Evolutionary conservation across 1,139 yeast species (phyloP), one percentile per base, ranked within the genome.

Genomic region (Eremothecium coryli): DNA sequence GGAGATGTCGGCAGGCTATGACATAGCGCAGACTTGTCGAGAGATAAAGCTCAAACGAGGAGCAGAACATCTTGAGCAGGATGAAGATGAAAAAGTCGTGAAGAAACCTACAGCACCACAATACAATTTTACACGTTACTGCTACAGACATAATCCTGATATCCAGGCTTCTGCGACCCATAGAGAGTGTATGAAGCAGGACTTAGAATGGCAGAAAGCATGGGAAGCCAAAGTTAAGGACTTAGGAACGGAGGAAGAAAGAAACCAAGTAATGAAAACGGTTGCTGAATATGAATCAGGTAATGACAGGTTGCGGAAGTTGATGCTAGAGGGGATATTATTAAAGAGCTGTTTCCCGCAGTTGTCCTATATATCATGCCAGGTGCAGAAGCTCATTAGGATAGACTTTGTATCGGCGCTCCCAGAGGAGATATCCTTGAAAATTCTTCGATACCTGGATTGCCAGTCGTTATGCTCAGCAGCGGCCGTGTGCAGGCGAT

Each of bases 281-380:
- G 42, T 53, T 17, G 40, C 50, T 78, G 15, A 66, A 67, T 38
- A 71, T 65, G 32, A 86, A 76, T 55, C 68, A 22, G 44, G 55
- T 15, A 51, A 49, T 33, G 56, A 50, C 29, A 49, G 46, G 32
- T 33, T 43, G 29, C 38, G 96, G 33, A 71, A 74, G 38, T 64
- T 88, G 33, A 82, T 90, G 3, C 61, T 90, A 35, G 82, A 82
- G 53, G 97, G 97, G 1, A 62, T 90, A 22, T 62, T 90, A 31
- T 70, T 88, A 9, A 95, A 85, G 54, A 85, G 97, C 58, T 90
- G 98, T 50, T 88, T 86, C 61, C 97, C 97, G 1, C 96, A 88
- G 52, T 66, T 90, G 15, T 82, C 95, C 10, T 76, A 76, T 42
- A 73, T 88, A 5, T 74, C 94, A 1, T 76, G 80, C 45, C 90